Evolutionary conservation across 164 flowering plant species (phyloP).

Genomic region (Nymphaea thermarum): DNA sequence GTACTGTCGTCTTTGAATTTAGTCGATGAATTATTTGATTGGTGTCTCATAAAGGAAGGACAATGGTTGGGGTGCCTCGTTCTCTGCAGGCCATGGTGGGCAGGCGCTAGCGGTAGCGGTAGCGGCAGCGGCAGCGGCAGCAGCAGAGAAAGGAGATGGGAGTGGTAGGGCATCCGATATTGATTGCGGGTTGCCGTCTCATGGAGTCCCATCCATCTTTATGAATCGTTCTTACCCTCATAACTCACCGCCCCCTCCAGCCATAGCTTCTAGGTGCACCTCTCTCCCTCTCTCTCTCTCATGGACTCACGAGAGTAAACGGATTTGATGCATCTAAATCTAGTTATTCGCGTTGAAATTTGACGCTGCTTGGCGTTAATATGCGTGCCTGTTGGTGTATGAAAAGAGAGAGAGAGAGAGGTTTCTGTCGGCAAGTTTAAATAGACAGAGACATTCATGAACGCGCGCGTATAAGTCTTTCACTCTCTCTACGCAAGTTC

Average conservation of each 20-base stretch:
- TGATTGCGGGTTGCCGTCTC: constrained; percentile 12
- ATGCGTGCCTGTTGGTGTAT: too few relatives aligned
- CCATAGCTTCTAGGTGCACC: constrained; percentile 25
- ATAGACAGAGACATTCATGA: too few relatives aligned
- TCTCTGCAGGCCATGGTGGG: constrained; percentile 44
- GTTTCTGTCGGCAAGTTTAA: too few relatives aligned
- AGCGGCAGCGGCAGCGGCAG: neutral
- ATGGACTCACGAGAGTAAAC: too few relatives aligned
- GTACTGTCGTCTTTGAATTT: constrained; percentile 11
- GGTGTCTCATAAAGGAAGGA: constrained; percentile 30
- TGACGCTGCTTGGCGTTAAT: too few relatives aligned
- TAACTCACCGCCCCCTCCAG: constrained; percentile 8
- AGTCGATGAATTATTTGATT: constrained; percentile 22
- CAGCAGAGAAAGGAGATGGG: neutral
- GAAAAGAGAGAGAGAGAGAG: too few relatives aligned
- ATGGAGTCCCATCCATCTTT: constrained; percentile 13
- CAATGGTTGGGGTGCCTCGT: constrained; percentile 16
- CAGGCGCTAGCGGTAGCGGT: constrained; percentile 5
- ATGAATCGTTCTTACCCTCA: constrained; percentile 12
- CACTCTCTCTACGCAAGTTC: too few relatives aligned
- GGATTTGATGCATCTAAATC: too few relatives aligned
- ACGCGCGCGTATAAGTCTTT: too few relatives aligned
- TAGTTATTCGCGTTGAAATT: too few relatives aligned
- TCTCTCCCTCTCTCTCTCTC: neutral
- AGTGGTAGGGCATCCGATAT: neutral